phyloP scores from a whole-genome alignment of 2,329 filamentous ascomycete genomes.

The Aspergillus texensis region DNA sequence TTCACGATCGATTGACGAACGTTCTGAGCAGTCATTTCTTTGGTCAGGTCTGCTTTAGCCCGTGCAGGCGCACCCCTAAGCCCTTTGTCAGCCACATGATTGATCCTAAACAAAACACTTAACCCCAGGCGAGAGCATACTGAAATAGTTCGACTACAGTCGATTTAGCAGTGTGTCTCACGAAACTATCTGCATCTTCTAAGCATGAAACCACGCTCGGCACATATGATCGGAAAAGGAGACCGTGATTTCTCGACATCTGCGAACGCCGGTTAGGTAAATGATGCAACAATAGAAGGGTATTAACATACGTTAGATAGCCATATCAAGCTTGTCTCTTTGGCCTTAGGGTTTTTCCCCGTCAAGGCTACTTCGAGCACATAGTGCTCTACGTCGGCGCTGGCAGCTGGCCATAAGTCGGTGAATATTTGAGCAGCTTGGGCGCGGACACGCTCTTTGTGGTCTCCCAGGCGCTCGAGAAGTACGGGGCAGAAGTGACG shows the following conservation, averaged over 20 bases:
- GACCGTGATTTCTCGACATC: slow-evolving; percentile 78
- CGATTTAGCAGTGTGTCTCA: slow-evolving; percentile 80
- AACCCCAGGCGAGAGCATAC: slow-evolving; percentile 48
- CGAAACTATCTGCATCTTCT: slow-evolving; percentile 85
- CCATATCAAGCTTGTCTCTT: slow-evolving; percentile 85
- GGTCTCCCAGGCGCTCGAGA: slow-evolving; percentile 83
- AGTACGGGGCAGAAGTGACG: slow-evolving; percentile 73
- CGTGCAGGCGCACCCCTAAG: slow-evolving; percentile 70
- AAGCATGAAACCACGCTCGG: slow-evolving; percentile 80
- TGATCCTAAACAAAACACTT: not conserved
- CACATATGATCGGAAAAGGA: slow-evolving; percentile 83
- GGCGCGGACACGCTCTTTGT: slow-evolving; percentile 79
- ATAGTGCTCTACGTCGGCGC: slow-evolving; percentile 75
- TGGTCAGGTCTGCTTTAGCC: slow-evolving; percentile 87
- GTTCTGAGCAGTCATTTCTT: slow-evolving; percentile 79
- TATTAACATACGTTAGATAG: slow-evolving; percentile 65
- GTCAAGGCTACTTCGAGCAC: slow-evolving; percentile 77
- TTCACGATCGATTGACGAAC: slow-evolving; percentile 84
- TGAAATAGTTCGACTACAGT: slow-evolving; percentile 85
- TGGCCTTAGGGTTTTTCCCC: slow-evolving; percentile 80
- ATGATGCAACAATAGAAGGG: not conserved
- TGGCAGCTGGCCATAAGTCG: slow-evolving; percentile 73
- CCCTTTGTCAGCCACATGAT: slow-evolving; percentile 35
- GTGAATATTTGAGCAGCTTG: slow-evolving; percentile 74
- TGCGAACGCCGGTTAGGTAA: slow-evolving; percentile 38